A percentile compares a stretch with the other conserved stretches of the same genome.
phyloP scores from a whole-genome alignment of 352 stramenopile genomes.

The Phytophthora ramorum region DNA sequence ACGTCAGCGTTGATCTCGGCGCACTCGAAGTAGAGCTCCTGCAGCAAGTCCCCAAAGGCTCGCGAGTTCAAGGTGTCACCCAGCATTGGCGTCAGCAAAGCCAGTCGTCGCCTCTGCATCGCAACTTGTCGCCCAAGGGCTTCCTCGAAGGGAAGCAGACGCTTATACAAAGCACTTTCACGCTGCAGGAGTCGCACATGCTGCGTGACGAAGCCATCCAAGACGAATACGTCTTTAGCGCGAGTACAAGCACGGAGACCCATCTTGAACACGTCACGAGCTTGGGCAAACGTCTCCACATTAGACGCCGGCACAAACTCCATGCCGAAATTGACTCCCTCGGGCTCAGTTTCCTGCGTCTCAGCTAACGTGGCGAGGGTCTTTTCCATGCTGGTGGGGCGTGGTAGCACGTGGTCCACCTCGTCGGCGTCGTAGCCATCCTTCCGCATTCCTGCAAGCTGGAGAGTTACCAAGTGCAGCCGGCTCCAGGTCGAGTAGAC shows the following conservation, averaged over 20 bases:
- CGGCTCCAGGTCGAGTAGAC: conserved; percentile 58
- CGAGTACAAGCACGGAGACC: conserved; percentile 51
- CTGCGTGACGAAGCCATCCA: conserved; percentile 77
- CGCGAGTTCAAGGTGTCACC: conserved; percentile 56
- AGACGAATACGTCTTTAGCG: conserved; percentile 50
- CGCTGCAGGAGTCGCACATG: conserved; percentile 66
- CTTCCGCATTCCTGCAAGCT: conserved; percentile 40
- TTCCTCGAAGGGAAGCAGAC: conserved; percentile 58
- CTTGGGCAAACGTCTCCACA: conserved; percentile 56
- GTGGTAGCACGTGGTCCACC: conserved; percentile 15
- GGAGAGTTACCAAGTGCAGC: conserved; percentile 58
- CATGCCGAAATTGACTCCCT: conserved; percentile 29
- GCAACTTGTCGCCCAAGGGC: conserved; percentile 66
- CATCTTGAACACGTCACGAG: conserved; percentile 71
- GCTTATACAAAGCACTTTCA: conserved; percentile 65
- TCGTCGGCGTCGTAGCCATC: conserved; percentile 25
- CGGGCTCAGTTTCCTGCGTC: not conserved
- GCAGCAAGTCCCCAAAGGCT: conserved; percentile 59
- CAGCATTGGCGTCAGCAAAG: conserved; percentile 54
- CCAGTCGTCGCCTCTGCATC: conserved; percentile 67
- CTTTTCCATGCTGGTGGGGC: conserved; percentile 35
- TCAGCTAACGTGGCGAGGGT: conserved; percentile 25
- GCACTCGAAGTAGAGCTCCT: conserved; percentile 75
- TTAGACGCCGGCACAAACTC: conserved; percentile 25
- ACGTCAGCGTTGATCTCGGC: conserved; percentile 66